These are phyloP conservation scores for Ustilago nuda DNA, from an alignment of 1,284 basidiomycete species.

Conservation along the genomic window DNA sequence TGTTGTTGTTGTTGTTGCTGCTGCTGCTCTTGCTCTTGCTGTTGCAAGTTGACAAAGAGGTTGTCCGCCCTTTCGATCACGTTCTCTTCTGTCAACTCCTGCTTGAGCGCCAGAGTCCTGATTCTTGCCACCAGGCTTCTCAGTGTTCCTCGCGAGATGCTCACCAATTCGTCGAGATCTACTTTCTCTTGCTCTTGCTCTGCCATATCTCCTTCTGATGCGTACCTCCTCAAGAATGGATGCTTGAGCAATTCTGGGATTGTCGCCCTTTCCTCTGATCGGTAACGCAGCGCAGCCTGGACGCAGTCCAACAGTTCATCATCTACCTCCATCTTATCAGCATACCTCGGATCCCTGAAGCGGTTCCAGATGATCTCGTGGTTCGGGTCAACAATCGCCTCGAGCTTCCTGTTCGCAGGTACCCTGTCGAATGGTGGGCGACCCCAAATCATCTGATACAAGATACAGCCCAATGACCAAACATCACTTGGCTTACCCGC, in stretches of 20 bases:
- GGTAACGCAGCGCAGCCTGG: conserved; percentile 79
- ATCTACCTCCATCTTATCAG: conserved; percentile 73
- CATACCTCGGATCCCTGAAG: conserved; percentile 74
- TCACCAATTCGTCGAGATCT: conserved; percentile 47
- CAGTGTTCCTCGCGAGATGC: conserved; percentile 48
- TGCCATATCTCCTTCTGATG: conserved; percentile 15
- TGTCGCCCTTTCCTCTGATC: conserved; percentile 81
- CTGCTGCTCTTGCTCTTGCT: conserved; percentile 31
- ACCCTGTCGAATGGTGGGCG: conserved; percentile 89
- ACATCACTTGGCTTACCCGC: conserved; percentile 75
- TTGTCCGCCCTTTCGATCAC: conserved; percentile 57
- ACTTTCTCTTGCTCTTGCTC: conserved; percentile 16
- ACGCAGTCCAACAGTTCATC: conserved; percentile 79
- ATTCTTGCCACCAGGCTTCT: conserved; percentile 57
- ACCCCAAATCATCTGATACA: conserved; percentile 96
- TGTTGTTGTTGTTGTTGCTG: conserved; percentile 21
- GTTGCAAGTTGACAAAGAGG: conserved; percentile 44
- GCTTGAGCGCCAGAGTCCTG: conserved; percentile 46
- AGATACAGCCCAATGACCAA: conserved; percentile 96
- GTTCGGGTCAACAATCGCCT: conserved; percentile 81
- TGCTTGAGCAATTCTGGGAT: conserved; percentile 76
- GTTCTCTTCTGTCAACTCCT: conserved; percentile 61
- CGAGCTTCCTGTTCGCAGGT: conserved; percentile 89
- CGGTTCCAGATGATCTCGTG: conserved; percentile 82
- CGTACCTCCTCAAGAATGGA: conserved; percentile 68